Base-by-base conservation (phyloP, 306 rosid species). In the Cajanus cajan region DNA sequence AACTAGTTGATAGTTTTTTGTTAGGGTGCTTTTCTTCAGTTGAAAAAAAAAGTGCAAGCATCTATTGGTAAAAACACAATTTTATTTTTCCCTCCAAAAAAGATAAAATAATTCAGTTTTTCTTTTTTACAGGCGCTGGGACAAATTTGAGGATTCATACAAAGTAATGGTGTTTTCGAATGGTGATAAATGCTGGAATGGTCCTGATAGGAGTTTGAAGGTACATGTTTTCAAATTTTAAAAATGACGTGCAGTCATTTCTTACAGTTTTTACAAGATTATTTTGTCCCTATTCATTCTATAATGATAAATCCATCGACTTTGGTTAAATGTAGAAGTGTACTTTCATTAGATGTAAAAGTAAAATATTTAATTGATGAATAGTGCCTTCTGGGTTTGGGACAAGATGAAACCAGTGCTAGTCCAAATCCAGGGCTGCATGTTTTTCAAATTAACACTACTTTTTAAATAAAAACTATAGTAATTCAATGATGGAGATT, bases 181-280 rank as follows among this genome's bases (percentile, higher is more conserved):
- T 61, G 99, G 99, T 24, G 99, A 96, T 81, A 88, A 71, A 43
- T 96, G 99, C 90, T 96, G 99, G 99, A 96, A 96, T 84, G 99
- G 99, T 59, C 99, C 99, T 18, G 99, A 93, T 85, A 87, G 99
- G 89, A 96, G 99, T 86, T 80, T 96, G 85, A 93, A 91, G 99
- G 99, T 96, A 48, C n/a, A n/a, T 52, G 13, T 52, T 52, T 52
- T 52, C 16, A 33, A 28, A 41, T 33, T 43, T 69, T 36, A 7
- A 28, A 62, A 36, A 45, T 19, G 28, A 25, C 10, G 21, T 48
- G 36, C 47, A 19, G 31, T 67, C 11, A 21, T 78, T 82, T 74
- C 52, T 73, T 76, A 44, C 63, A 37, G 59, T 68, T 64, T 76
- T 62, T 31, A 24, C 74, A 11, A 8, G 57, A 37, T 58, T 39